phyloP scores from a whole-genome alignment of 148 eudicot genomes.

The Salicornia ramosissima region DNA sequence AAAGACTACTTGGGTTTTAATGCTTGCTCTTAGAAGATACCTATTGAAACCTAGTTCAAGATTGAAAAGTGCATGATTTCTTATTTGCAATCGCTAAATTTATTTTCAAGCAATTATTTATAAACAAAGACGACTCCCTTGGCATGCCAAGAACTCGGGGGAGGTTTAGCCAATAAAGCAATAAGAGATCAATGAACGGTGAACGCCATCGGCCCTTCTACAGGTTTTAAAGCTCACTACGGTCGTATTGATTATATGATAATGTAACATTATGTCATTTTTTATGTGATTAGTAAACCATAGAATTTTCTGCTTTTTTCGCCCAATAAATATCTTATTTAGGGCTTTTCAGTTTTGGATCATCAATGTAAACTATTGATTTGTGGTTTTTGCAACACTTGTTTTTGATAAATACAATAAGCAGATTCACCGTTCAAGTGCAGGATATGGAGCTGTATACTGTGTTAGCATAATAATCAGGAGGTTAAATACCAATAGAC shows the following conservation, averaged over 20 bases:
- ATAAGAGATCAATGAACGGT: slow-evolving; percentile 13
- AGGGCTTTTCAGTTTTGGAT: not conserved
- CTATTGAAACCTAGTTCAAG: slow-evolving; percentile 32
- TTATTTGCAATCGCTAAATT: not conserved
- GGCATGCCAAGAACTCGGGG: slow-evolving; percentile 1
- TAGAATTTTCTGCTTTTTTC: not conserved
- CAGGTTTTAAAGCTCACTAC: slow-evolving; percentile 1
- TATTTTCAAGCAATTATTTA: not conserved
- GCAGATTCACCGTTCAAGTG: not conserved
- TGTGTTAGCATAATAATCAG: too few relatives aligned
- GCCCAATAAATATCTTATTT: not conserved
- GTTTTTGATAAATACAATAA: not conserved
- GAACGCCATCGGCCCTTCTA: slow-evolving; percentile 7
- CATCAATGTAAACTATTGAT: not conserved
- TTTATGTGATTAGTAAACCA: not conserved
- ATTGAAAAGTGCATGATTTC: slow-evolving; percentile 50
- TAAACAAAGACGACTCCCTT: slow-evolving; percentile 12
- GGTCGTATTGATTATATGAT: not conserved
- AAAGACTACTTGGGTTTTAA: slow-evolving; percentile 71
- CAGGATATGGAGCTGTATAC: not conserved
- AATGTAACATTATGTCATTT: not conserved
- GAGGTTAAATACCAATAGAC: too few relatives aligned
- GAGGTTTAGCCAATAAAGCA: slow-evolving; percentile 15
- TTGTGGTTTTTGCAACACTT: not conserved
- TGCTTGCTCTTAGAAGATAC: slow-evolving; percentile 65